These are phyloP conservation scores for Fusarium palustre DNA, from an alignment of 2,329 filamentous ascomycete species.

Conservation along the genomic window DNA sequence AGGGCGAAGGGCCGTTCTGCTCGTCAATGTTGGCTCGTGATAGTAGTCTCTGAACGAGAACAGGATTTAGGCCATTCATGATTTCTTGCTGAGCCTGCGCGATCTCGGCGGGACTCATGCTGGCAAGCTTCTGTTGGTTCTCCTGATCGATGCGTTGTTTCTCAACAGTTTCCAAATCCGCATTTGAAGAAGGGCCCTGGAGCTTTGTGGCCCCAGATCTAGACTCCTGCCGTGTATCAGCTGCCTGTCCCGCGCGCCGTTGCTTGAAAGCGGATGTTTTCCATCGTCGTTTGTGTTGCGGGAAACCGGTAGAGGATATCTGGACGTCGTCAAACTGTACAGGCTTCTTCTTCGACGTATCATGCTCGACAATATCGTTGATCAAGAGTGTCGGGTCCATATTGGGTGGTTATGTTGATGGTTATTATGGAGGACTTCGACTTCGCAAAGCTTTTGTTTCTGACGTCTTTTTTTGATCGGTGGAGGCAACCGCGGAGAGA, in stretches of 20 bases:
- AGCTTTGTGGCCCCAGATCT: background rate
- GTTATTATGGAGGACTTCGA: background rate
- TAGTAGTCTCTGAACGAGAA: slow-evolving; percentile 80
- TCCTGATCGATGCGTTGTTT: slow-evolving; percentile 82
- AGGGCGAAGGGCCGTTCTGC: slow-evolving; percentile 56
- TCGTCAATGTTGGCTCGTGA: slow-evolving; percentile 82
- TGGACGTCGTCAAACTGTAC: slow-evolving; percentile 66
- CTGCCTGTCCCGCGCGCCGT: slow-evolving; percentile 47
- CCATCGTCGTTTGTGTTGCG: slow-evolving; percentile 84
- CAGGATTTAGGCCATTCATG: slow-evolving; percentile 79
- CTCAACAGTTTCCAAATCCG: slow-evolving; percentile 65
- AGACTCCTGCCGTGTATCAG: slow-evolving; percentile 14
- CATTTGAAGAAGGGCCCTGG: background rate
- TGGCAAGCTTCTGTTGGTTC: slow-evolving; percentile 77
- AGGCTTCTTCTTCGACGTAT: slow-evolving; percentile 68
- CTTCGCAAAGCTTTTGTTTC: slow-evolving; percentile 16
- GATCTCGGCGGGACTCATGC: slow-evolving; percentile 87
- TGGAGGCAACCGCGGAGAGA: slow-evolving; percentile 38
- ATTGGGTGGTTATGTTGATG: slow-evolving; percentile 13
- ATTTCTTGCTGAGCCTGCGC: slow-evolving; percentile 83
- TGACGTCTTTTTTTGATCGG: slow-evolving; percentile 41
- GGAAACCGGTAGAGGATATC: slow-evolving; percentile 76
- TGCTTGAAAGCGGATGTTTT: slow-evolving; percentile 84
- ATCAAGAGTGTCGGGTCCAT: slow-evolving; percentile 68
- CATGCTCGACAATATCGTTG: slow-evolving; percentile 83